Evolutionary conservation across 495 filamentous ascomycete species (phyloP).

Genomic region (Oidiodendron maius): DNA sequence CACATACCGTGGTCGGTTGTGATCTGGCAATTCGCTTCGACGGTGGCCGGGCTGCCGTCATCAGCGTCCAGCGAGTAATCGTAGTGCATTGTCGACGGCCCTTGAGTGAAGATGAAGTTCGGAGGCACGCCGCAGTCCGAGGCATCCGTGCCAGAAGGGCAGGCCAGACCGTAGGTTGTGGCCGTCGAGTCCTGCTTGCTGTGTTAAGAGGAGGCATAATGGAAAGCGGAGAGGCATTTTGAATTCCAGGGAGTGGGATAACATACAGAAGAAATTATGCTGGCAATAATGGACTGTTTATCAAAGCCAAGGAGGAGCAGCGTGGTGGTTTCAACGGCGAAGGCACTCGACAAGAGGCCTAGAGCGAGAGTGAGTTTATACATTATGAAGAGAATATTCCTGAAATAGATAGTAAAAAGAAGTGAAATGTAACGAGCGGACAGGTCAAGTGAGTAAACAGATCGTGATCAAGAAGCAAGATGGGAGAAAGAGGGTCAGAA

Average conservation of each 20-base stretch:
- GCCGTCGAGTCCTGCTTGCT: constrained; percentile 9
- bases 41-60: neutral
- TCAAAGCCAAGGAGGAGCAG: constrained; percentile 11
- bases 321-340: constrained; percentile 1
- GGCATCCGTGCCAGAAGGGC: neutral
- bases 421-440: no score
- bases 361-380: constrained; percentile 9
- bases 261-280: constrained; percentile 14
- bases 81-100: constrained; percentile 11
- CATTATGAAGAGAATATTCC: no score
- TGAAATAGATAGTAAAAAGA: no score
- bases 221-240: neutral
- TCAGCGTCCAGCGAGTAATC: neutral
- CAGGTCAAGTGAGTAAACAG: no score
- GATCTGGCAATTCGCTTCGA: constrained; percentile 9
- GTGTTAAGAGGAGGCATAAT: neutral
- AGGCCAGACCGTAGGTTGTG: constrained; percentile 14
- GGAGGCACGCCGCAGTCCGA: constrained; percentile 5
- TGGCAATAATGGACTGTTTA: constrained; percentile 7
- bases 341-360: constrained; percentile 3
- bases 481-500: no score
- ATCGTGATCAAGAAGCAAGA: no score
- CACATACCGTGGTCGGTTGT: no score
- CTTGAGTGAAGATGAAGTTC: constrained; percentile 13
- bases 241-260: neutral